Evolutionary conservation across 164 flowering plant species (phyloP).

Genomic region (Vitis amurensis): DNA sequence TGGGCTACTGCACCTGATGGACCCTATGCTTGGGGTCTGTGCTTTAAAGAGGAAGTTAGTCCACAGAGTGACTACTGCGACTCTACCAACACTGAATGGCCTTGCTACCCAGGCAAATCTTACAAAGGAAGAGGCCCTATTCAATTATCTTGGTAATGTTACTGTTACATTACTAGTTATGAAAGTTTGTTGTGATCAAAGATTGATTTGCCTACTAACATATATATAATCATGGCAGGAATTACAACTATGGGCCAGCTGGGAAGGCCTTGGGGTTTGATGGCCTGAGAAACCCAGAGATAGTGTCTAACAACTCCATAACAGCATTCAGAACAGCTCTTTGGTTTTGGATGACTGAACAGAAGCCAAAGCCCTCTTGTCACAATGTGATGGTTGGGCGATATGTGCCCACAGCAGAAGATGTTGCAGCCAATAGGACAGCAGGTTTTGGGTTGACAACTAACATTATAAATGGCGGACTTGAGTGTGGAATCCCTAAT

Average conservation of each 20-base stretch:
- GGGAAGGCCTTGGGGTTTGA: constrained; percentile 68
- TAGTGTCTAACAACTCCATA: constrained; percentile 49
- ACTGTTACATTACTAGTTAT: neutral
- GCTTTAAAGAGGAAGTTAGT: constrained; percentile 59
- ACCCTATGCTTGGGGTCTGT: constrained; percentile 81
- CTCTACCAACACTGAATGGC: constrained; percentile 48
- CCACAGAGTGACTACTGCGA: constrained; percentile 57
- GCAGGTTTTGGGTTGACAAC: constrained; percentile 62
- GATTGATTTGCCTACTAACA: neutral
- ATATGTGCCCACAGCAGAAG: constrained; percentile 41
- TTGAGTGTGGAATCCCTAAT: constrained; percentile 46
- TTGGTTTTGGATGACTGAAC: constrained; percentile 85
- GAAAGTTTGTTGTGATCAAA: too few species aligned
- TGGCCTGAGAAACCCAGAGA: constrained; percentile 62
- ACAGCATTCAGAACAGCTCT: constrained; percentile 68
- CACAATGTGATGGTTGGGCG: constrained; percentile 66
- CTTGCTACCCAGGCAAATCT: constrained; percentile 60
- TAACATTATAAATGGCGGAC: constrained; percentile 66
- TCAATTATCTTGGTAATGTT: constrained; percentile 62
- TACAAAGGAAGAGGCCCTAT: constrained; percentile 87
- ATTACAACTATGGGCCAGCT: constrained; percentile 80
- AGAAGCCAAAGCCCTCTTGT: constrained; percentile 65
- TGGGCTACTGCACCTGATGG: constrained; percentile 94
- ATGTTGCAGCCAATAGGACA: constrained; percentile 53
- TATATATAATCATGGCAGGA: constrained; percentile 34